Evolutionary conservation across 2,329 filamentous ascomycete genomes (phyloP), one percentile per base, ranked within the genome.

Genomic region (Fusarium sp.): DNA sequence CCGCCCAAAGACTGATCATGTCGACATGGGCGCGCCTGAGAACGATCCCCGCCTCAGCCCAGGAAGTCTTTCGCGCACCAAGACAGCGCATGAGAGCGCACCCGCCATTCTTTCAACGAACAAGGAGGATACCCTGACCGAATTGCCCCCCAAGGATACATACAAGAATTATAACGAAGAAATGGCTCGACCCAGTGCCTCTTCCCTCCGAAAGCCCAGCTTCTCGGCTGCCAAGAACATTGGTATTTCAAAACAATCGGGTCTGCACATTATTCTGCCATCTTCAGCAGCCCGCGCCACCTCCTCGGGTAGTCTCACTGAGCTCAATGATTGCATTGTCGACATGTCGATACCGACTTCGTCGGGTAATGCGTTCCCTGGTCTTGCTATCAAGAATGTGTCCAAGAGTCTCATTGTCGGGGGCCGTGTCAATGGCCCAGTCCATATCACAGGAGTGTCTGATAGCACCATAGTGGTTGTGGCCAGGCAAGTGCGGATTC

Each of bases 401-500:
- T 79, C 81, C 23, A 77, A 84, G 38, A 91, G 88, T 45, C 78
- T 98, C 15, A 80, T 99, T 23, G 79, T 97, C 13, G 90, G 89
- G 35, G 93, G 93, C 0, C 85, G 86, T 51, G 90, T 97, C 6
- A 81, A 84, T 36, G 95, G 95, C 0, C 86, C 95, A 0, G 87
- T 89, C 9, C 94, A 98, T 72, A 84, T 98, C 47, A 98, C 94
- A 0, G 84, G 82, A 1, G 78, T 97, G 1, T 78, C 81, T 46
- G 80, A 92, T 68, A 91, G 88, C 61, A 84, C 92, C n/a, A 75
- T 96, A 13, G 86, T 97, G 0, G 87, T 97, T 3, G 82, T 86
- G 7, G 90, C 91, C 48, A 84, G 90, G n/a, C 95, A 99, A 75
- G 92, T 97, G 69, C 86, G 95, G 19, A 94, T 99, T 79, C 95